These are phyloP conservation scores for Huntiella bhutanensis DNA, from an alignment of 2,329 filamentous ascomycete genomes.

Conservation along the genomic window DNA sequence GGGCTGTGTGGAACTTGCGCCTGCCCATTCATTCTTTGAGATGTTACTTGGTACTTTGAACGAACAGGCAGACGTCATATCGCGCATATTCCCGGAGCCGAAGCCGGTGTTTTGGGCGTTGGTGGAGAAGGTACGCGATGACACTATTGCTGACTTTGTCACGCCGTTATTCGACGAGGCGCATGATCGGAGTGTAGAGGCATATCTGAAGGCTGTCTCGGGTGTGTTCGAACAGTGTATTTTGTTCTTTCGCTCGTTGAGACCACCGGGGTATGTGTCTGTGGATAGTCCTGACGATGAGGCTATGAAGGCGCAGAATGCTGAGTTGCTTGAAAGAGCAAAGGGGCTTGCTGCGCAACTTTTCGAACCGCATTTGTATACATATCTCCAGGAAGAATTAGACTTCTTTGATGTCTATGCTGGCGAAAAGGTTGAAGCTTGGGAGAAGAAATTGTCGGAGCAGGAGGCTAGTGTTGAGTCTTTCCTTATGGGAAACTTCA, in stretches of 20 bases:
- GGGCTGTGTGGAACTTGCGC: slow-evolving; percentile 57
- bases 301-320: neutral
- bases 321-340: slow-evolving; percentile 27
- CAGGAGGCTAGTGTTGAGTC: slow-evolving; percentile 82
- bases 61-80: slow-evolving; percentile 63
- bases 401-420: slow-evolving; percentile 65
- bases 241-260: slow-evolving; percentile 54
- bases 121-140: slow-evolving; percentile 64
- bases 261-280: slow-evolving; percentile 14
- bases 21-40: slow-evolving; percentile 67
- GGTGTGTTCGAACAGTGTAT: slow-evolving; percentile 75
- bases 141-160: slow-evolving; percentile 71
- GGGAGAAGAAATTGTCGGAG: slow-evolving; percentile 83
- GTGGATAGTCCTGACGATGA: neutral
- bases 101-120: slow-evolving; percentile 57
- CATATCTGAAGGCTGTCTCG: slow-evolving; percentile 72
- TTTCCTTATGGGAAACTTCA: slow-evolving; percentile 89
- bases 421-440: slow-evolving; percentile 57
- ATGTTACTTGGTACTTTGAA: slow-evolving; percentile 56
- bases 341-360: slow-evolving; percentile 50
- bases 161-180: slow-evolving; percentile 74
- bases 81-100: slow-evolving; percentile 59
- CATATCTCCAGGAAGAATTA: slow-evolving; percentile 82
- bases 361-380: slow-evolving; percentile 83
- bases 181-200: slow-evolving; percentile 52